Evolutionary conservation across 2,329 filamentous ascomycete genomes (phyloP).

Genomic region (Penicillium sp.): DNA sequence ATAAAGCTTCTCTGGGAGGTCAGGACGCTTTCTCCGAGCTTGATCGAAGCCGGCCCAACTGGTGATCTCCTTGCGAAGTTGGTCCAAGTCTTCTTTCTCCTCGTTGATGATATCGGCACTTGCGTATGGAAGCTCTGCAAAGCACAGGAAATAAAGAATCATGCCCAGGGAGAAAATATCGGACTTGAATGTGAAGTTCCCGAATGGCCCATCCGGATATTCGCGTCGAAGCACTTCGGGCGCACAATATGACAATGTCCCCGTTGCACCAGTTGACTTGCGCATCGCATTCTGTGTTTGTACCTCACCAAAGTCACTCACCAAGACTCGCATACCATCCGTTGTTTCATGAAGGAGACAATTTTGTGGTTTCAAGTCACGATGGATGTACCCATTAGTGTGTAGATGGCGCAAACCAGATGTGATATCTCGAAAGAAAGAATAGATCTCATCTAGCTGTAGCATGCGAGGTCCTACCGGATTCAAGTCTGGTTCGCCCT

Average conservation of each 20-base stretch:
- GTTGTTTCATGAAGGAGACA: constrained; percentile 82
- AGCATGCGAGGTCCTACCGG: constrained; percentile 56
- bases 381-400: constrained; percentile 87
- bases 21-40: constrained; percentile 70
- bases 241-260: constrained; percentile 96
- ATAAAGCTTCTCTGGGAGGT: constrained; percentile 85
- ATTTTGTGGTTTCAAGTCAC: constrained; percentile 94
- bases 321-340: constrained; percentile 73
- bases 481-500: constrained; percentile 68
- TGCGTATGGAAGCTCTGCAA: constrained; percentile 80
- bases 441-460: constrained; percentile 90
- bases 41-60: constrained; percentile 86
- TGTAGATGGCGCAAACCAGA: constrained; percentile 90
- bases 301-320: constrained; percentile 97
- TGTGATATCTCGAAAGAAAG: constrained; percentile 93
- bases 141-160: constrained; percentile 98
- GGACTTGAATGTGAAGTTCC: constrained; percentile 94
- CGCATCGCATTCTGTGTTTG: constrained; percentile 78
- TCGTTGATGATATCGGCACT: constrained; percentile 84
- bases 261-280: constrained; percentile 90
- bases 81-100: constrained; percentile 87
- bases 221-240: constrained; percentile 81
- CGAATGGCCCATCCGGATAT: constrained; percentile 66
- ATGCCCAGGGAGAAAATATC: constrained; percentile 98
- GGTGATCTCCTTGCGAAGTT: constrained; percentile 80